These are phyloP conservation scores for Hyaloscypha bicolor DNA, from an alignment of 495 filamentous ascomycete genomes.

Conservation along the genomic window DNA sequence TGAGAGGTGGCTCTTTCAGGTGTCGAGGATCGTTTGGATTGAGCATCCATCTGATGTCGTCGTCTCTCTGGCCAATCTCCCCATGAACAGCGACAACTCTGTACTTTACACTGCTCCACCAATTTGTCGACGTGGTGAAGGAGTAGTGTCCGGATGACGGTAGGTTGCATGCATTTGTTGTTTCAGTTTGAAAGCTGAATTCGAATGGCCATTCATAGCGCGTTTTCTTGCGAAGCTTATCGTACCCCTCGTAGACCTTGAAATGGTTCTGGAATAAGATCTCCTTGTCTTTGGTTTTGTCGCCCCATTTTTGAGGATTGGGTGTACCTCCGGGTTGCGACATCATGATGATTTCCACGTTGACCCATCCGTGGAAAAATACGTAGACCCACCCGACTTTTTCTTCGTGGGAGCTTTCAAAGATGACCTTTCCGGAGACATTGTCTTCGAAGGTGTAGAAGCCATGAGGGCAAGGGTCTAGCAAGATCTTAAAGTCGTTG, in stretches of 20 bases:
- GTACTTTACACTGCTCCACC: slow-evolving; percentile 7
- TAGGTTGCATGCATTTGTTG: neutral
- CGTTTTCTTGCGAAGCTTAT: neutral
- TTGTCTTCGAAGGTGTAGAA: slow-evolving; percentile 13
- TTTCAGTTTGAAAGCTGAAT: neutral
- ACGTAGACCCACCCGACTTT: slow-evolving; percentile 1
- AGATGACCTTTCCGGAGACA: slow-evolving; percentile 12
- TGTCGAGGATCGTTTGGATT: neutral
- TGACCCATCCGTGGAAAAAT: slow-evolving; percentile 2
- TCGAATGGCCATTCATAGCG: slow-evolving; percentile 8
- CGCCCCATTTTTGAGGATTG: neutral
- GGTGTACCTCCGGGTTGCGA: neutral
- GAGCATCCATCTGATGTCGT: neutral
- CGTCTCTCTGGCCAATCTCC: neutral
- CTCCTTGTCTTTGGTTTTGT: slow-evolving; percentile 1
- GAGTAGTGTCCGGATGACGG: slow-evolving; percentile 5
- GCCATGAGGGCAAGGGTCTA: slow-evolving; percentile 10
- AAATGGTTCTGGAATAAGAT: slow-evolving; percentile 4
- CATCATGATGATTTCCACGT: neutral
- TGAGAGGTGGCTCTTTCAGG: neutral
- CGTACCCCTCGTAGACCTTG: neutral
- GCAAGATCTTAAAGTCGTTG: neutral
- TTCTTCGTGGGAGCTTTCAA: slow-evolving; percentile 7
- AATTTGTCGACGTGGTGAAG: neutral
- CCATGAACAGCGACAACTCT: slow-evolving; percentile 5